phyloP scores from a whole-genome alignment of 495 filamentous ascomycete species.

The Niebla homalea region DNA sequence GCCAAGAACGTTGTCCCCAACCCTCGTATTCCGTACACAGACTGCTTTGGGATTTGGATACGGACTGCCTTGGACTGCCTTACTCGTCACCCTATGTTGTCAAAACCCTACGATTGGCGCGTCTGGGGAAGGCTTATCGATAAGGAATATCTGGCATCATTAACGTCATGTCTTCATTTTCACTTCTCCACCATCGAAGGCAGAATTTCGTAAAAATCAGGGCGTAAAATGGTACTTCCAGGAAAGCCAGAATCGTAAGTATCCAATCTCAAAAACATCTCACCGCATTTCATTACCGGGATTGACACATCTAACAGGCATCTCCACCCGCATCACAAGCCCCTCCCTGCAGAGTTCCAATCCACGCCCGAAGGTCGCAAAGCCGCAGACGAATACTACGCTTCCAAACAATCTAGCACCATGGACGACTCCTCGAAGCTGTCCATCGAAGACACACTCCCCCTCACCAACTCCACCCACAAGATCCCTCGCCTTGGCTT shows the following conservation, averaged over 20 bases:
- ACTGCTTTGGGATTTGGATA: too few species aligned
- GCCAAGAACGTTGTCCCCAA: too few species aligned
- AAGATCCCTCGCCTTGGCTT: constrained; percentile 60
- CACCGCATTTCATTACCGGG: background rate
- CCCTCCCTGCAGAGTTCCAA: constrained; percentile 11
- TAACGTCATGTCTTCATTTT: too few species aligned
- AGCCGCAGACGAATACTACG: constrained; percentile 9
- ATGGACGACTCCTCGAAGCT: constrained; percentile 24
- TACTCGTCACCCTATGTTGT: too few species aligned
- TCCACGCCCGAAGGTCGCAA: constrained; percentile 8
- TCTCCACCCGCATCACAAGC: constrained; percentile 11
- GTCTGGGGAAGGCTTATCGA: too few species aligned
- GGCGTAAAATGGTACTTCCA: background rate
- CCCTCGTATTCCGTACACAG: too few species aligned
- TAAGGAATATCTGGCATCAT: too few species aligned
- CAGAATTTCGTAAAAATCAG: background rate
- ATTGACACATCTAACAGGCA: constrained; percentile 6
- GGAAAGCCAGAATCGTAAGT: background rate
- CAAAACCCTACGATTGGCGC: too few species aligned
- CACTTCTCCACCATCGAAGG: too few species aligned
- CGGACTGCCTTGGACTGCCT: too few species aligned
- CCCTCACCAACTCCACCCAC: constrained; percentile 40
- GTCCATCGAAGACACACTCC: constrained; percentile 35
- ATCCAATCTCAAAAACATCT: background rate
- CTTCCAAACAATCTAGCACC: background rate